Evolutionary conservation across 805 yeast genomes (phyloP).

Genomic region (Suhomyces pyralidae): DNA sequence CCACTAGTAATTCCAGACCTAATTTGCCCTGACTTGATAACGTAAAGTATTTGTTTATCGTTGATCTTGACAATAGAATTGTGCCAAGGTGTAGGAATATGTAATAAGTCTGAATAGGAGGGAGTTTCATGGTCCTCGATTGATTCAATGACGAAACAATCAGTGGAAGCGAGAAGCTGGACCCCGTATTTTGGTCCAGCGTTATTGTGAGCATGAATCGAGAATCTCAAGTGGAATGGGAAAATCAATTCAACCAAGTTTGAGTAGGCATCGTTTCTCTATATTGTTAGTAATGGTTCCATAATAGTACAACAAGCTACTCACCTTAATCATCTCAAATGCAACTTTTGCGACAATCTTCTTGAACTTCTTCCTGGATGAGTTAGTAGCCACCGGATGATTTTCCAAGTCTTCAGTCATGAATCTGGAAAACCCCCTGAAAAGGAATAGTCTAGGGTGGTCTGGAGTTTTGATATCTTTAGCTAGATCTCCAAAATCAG

Average conservation of each 20-base stretch:
- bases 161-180: slow-evolving; percentile 39
- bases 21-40: slow-evolving; percentile 20
- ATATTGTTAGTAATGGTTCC: slow-evolving; percentile 4
- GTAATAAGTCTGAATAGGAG: slow-evolving; percentile 49
- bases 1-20: slow-evolving; percentile 6
- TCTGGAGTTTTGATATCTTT: slow-evolving; percentile 32
- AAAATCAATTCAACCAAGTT: slow-evolving; percentile 57
- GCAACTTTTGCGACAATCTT: slow-evolving; percentile 52
- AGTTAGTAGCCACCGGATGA: slow-evolving; percentile 34
- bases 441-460: slow-evolving; percentile 52
- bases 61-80: slow-evolving; percentile 48
- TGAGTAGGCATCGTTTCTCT: slow-evolving; percentile 61
- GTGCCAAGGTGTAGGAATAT: slow-evolving; percentile 69
- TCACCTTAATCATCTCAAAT: slow-evolving; percentile 55
- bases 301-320: neutral
- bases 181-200: slow-evolving; percentile 61
- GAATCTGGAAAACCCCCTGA: slow-evolving; percentile 56
- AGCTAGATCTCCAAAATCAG: slow-evolving; percentile 33
- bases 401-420: slow-evolving; percentile 56
- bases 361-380: slow-evolving; percentile 49
- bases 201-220: slow-evolving; percentile 61
- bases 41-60: slow-evolving; percentile 25
- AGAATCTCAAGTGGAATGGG: slow-evolving; percentile 57
- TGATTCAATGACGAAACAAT: slow-evolving; percentile 47
- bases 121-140: slow-evolving; percentile 41